Base-by-base conservation (phyloP, 2,329 filamentous ascomycete species). In the Cadophora gregata region DNA sequence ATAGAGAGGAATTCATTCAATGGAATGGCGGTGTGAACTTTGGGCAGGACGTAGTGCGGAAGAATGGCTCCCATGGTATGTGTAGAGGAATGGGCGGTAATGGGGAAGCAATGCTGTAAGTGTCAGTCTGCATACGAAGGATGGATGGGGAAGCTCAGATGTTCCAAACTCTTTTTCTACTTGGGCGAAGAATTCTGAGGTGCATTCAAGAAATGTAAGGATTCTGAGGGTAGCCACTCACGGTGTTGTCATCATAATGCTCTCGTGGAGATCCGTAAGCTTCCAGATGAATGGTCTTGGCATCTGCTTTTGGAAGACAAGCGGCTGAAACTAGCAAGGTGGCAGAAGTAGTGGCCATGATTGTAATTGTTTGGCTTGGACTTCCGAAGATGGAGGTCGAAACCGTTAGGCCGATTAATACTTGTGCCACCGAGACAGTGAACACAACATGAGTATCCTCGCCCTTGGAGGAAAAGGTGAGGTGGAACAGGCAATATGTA, bases 21-120 rank as follows among this genome's bases (percentile, higher is more conserved):
- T 38, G 58, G 64, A 14, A 66, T 66, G 36, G 36, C 19, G 12
- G 58, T 58, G 38, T 66, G 64, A 4, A 66, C 50, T 48, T 66
- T 66, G 16, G 51, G 58, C 19, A 58, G 33, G 36, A 66, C 59
- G 38, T 66, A 66, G 36, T 47, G 38, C 19, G 29, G 50, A 51
- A 66, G 64, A 1, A 50, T 33, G 31, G 36, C 6, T 56, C 64
- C 64, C 64, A 66, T 66, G 33, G 64, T 62, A 24, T 66, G 64
- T 5, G 58, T 59, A 12, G 31, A 25, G 9, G 50, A 36, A 16
- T 29, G 31, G 14, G 58, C 66, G 36, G 55, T 27, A 21, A 45
- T 63, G 9, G 55, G 56, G 45, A 45, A 47, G 42, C 27, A 27
- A 58, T 59, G 21, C 62, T 64, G 8, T 3, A 29, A 1, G 1